These are phyloP conservation scores for Fagus sylvatica DNA, from an alignment of 306 rosid genomes.

Conservation along the genomic window DNA sequence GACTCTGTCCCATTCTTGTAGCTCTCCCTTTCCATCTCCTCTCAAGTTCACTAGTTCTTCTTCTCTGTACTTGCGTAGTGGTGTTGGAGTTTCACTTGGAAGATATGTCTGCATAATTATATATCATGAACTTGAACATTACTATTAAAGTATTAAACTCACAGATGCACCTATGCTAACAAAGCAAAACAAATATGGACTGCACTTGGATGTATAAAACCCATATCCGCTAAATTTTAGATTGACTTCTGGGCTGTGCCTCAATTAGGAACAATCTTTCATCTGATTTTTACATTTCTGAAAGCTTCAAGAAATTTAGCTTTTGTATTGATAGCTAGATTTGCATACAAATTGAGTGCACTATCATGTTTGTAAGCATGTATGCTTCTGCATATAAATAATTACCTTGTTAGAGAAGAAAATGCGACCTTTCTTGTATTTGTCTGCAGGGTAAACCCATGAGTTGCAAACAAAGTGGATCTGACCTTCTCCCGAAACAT, in stretches of 20 bases:
- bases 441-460: conserved; percentile 54
- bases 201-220: too few species aligned
- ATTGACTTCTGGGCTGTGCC: too few species aligned
- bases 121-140: background rate
- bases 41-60: conserved; percentile 57
- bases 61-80: conserved; percentile 47
- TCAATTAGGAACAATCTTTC: too few species aligned
- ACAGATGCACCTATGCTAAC: too few species aligned
- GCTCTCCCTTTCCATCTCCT: conserved; percentile 73
- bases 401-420: conserved; percentile 73
- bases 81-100: conserved; percentile 66
- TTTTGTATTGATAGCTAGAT: too few species aligned
- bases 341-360: background rate
- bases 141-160: too few species aligned
- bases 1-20: conserved; percentile 66
- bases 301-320: too few species aligned
- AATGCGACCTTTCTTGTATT: conserved; percentile 38
- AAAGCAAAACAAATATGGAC: too few species aligned
- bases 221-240: too few species aligned
- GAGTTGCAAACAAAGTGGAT: conserved; percentile 65
- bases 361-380: too few species aligned
- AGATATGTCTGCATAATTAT: conserved; percentile 53
- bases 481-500: conserved; percentile 41
- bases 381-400: background rate
- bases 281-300: too few species aligned